These are phyloP conservation scores for Helichrysum umbraculigerum DNA, from an alignment of 129 eudicot species.

Conservation along the genomic window DNA sequence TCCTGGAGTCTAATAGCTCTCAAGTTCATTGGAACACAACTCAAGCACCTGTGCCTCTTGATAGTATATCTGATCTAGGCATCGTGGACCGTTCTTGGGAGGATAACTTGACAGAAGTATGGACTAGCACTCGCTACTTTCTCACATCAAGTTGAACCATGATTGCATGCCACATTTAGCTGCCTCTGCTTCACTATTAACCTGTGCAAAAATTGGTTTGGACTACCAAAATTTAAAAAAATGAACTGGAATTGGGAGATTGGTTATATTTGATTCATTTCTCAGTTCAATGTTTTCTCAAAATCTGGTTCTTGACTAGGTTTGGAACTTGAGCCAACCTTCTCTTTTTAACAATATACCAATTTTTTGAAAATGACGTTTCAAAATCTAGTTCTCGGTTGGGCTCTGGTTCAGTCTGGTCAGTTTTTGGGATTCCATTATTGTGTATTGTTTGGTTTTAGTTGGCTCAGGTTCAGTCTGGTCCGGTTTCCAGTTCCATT, in stretches of 20 bases:
- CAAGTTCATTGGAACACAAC: slow-evolving; percentile 28
- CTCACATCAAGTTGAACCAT: slow-evolving; percentile 16
- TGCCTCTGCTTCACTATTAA: not conserved
- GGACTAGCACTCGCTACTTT: slow-evolving; percentile 34
- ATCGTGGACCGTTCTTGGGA: slow-evolving; percentile 62
- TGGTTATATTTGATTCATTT: not conserved
- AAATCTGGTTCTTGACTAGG: not conserved
- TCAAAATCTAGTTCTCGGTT: not conserved
- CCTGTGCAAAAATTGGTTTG: not conserved
- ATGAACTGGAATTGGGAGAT: not conserved
- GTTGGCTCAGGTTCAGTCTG: not conserved
- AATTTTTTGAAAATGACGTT: not conserved
- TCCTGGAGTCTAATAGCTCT: slow-evolving; percentile 55
- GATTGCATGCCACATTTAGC: slow-evolving; percentile 16
- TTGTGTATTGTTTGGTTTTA: not conserved
- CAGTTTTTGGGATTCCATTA: not conserved
- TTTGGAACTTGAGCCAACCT: not conserved
- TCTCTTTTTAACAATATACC: not conserved
- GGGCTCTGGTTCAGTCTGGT: not conserved
- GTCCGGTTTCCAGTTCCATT: not conserved
- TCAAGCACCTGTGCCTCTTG: slow-evolving; percentile 53
- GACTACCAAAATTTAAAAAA: not conserved
- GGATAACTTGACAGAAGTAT: slow-evolving; percentile 79
- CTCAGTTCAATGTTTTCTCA: not conserved
- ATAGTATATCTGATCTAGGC: slow-evolving; percentile 43